phyloP scores from a whole-genome alignment of 169 alveolate genomes.

The Cryptosporidium bovis region DNA sequence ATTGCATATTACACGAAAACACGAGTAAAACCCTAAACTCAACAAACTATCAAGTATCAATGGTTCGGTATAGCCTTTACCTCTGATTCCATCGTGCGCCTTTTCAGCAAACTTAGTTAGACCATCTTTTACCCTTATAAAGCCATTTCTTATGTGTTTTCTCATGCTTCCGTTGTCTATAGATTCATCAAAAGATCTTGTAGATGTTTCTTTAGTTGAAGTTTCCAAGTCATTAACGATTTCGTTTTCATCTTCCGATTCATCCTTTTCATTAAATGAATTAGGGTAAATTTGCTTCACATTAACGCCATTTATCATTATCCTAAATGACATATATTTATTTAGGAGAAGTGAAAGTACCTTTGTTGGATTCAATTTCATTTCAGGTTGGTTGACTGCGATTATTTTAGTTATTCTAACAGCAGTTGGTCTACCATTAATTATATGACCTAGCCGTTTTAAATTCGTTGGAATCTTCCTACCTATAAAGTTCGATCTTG shows the following conservation, averaged over 20 bases:
- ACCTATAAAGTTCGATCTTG: constrained; percentile 38
- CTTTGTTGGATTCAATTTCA: constrained; percentile 39
- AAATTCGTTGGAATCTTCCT: constrained; percentile 38
- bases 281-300: constrained; percentile 36
- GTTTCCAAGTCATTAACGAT: not conserved
- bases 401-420: constrained; percentile 39
- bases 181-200: not conserved
- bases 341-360: constrained; percentile 9
- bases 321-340: constrained; percentile 36
- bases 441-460: constrained; percentile 26
- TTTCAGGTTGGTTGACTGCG: constrained; percentile 70
- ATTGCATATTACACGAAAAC: constrained; percentile 50
- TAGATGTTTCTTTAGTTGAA: not conserved
- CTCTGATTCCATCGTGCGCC: constrained; percentile 19
- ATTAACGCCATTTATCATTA: constrained; percentile 1
- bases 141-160: not conserved
- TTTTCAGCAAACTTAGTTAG: constrained; percentile 24
- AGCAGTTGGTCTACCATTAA: constrained; percentile 51
- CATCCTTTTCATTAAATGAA: constrained; percentile 16
- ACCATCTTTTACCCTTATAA: not conserved
- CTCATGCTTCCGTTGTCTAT: not conserved
- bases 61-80: constrained; percentile 58
- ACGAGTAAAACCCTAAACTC: constrained; percentile 61
- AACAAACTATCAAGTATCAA: constrained; percentile 48
- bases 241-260: not conserved